A percentile compares a stretch with the other conserved stretches of the same genome.
Conservation (phyloP, 1,284 basidiomycete genomes). For the Cryptococcus sp. region DNA sequence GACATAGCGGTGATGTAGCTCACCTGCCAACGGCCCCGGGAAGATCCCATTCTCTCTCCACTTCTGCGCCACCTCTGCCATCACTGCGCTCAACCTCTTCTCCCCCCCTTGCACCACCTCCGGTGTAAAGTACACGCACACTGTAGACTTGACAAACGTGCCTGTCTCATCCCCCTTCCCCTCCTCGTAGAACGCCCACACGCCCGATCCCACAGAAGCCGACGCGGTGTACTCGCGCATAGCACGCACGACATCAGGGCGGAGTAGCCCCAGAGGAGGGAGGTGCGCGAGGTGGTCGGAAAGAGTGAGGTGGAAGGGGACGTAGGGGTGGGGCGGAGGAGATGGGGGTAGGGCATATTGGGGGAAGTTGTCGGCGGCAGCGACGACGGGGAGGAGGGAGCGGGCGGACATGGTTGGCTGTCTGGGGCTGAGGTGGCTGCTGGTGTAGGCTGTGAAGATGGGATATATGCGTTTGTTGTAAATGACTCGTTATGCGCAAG, state of each 20-base stretch:
- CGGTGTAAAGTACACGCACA: slow-evolving; percentile 31
- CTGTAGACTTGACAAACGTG: background rate
- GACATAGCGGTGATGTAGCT: slow-evolving; percentile 12
- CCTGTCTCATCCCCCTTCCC: slow-evolving; percentile 12
- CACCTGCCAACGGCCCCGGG: slow-evolving; percentile 46
- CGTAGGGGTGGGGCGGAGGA: slow-evolving; percentile 11
- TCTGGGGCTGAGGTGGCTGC: background rate
- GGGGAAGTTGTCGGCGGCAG: slow-evolving; percentile 63
- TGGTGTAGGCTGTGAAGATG: no score
- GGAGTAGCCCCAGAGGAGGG: slow-evolving; percentile 24
- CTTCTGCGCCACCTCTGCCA: slow-evolving; percentile 38
- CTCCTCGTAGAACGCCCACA: slow-evolving; percentile 11
- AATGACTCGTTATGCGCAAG: no score
- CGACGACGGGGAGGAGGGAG: slow-evolving; percentile 59
- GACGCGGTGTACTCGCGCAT: slow-evolving; percentile 5
- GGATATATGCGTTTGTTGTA: no score
- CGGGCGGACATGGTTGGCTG: background rate
- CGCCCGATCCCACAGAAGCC: background rate
- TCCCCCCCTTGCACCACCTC: slow-evolving; percentile 25
- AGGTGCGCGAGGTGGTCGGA: slow-evolving; percentile 18
- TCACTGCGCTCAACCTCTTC: slow-evolving; percentile 36
- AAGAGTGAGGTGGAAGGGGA: slow-evolving; percentile 33
- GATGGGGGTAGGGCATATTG: slow-evolving; percentile 5
- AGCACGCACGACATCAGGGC: slow-evolving; percentile 22
- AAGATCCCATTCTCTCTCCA: slow-evolving; percentile 50